These are phyloP conservation scores for Apiospora aurea DNA, from an alignment of 2,329 filamentous ascomycete species.

Conservation along the genomic window DNA sequence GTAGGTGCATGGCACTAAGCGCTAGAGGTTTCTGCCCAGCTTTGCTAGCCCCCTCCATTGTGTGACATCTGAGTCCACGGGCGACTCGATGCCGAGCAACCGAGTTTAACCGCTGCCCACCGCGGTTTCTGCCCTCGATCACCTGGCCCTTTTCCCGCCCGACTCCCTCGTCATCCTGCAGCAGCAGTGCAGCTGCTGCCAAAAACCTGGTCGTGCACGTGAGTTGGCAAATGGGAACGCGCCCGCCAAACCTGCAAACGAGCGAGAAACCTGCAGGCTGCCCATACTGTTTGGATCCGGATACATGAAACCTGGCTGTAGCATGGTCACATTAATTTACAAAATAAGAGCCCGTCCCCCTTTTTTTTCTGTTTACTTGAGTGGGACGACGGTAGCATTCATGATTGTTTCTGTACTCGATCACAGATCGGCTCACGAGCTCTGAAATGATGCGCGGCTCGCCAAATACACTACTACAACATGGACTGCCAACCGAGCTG, in stretches of 20 bases:
- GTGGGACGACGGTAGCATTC: constrained; percentile 2
- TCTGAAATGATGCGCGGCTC: neutral
- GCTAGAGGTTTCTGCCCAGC: constrained; percentile 9
- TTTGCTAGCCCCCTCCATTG: neutral
- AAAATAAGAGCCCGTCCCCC: neutral
- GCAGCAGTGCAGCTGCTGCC: neutral
- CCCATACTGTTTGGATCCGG: neutral
- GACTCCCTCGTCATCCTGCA: constrained; percentile 11
- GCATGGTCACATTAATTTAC: neutral
- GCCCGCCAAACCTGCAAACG: neutral
- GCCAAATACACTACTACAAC: neutral
- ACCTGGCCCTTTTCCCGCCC: constrained; percentile 5
- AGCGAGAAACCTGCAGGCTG: neutral
- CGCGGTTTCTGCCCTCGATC: neutral
- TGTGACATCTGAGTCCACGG: neutral
- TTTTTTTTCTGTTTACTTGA: neutral
- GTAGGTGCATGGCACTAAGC: constrained; percentile 16
- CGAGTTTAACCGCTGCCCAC: constrained; percentile 18
- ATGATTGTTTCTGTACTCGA: neutral
- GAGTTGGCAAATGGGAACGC: neutral
- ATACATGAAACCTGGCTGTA: neutral
- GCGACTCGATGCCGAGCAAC: constrained; percentile 6
- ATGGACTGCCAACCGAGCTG: neutral
- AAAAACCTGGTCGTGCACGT: neutral
- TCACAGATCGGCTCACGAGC: constrained; percentile 13